Evolutionary conservation across 208 protist genomes (phyloP).

Genomic region (Herpetomonas samuelpessoai): DNA sequence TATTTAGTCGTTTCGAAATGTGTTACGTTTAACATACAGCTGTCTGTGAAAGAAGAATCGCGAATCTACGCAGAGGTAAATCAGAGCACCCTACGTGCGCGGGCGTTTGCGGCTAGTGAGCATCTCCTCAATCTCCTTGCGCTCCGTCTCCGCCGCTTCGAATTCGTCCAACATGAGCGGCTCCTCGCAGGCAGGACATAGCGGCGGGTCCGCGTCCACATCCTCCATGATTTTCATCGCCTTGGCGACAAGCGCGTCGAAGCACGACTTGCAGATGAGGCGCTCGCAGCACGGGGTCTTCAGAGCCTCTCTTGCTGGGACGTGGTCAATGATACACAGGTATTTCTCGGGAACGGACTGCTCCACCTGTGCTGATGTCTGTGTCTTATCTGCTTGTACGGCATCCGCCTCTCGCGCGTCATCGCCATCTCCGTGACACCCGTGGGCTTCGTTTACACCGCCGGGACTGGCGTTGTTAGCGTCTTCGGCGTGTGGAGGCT

Average conservation of each 20-base stretch:
- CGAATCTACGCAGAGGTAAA: background rate
- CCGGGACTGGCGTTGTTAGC: no score
- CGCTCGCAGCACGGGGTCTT: slow-evolving; percentile 61
- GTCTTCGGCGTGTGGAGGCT: background rate
- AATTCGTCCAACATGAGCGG: slow-evolving; percentile 75
- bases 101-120: slow-evolving; percentile 17
- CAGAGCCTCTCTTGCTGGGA: slow-evolving; percentile 63
- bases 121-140: slow-evolving; percentile 42
- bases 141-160: slow-evolving; percentile 40
- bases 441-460: no score
- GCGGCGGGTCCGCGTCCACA: slow-evolving; percentile 25
- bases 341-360: slow-evolving; percentile 1
- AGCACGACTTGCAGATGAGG: slow-evolving; percentile 66
- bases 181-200: slow-evolving; percentile 69
- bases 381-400: background rate
- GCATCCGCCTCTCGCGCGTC: background rate
- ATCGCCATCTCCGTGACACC: no score
- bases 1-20: slow-evolving; percentile 3
- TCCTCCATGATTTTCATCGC: slow-evolving; percentile 36
- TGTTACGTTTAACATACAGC: no score
- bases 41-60: slow-evolving; percentile 1
- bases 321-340: slow-evolving; percentile 47
- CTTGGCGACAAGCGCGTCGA: slow-evolving; percentile 49
- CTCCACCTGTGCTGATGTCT: background rate
- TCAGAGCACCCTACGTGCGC: slow-evolving; percentile 10